Evolutionary conservation across 2,329 filamentous ascomycete genomes (phyloP).

Genomic region (Leptographium radiaticola): DNA sequence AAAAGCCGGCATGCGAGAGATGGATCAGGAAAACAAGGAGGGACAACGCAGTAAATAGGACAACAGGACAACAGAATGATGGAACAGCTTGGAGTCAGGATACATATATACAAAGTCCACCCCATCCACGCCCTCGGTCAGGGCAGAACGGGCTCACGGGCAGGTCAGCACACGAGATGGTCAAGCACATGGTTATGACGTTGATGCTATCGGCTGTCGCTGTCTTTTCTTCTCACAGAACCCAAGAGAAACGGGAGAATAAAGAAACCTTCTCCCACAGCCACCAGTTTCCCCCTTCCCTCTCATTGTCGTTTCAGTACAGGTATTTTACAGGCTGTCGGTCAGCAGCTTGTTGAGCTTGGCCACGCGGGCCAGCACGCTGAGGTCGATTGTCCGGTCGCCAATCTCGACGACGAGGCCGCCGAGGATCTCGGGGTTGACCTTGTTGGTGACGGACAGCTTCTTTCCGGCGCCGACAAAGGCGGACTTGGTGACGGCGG

Average conservation of each 20-base stretch:
- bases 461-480: slow-evolving; percentile 90
- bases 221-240: background rate
- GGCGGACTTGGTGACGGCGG: slow-evolving; percentile 75
- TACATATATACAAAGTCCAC: background rate
- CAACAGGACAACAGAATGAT: background rate
- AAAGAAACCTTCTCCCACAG: background rate
- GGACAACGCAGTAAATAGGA: no score
- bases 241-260: background rate
- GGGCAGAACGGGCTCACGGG: no score
- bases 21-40: no score
- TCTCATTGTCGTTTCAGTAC: background rate
- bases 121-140: background rate
- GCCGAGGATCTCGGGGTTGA: slow-evolving; percentile 89
- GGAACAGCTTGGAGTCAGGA: background rate
- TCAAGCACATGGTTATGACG: no score
- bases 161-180: no score
- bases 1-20: no score
- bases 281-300: background rate
- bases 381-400: slow-evolving; percentile 95
- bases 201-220: background rate
- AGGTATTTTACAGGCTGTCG: slow-evolving; percentile 67
- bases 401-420: slow-evolving; percentile 93
- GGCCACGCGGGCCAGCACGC: slow-evolving; percentile 84
- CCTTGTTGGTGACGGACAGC: slow-evolving; percentile 88
- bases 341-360: slow-evolving; percentile 99